Conservation (phyloP, 306 rosid genomes). For the Quercus suber region DNA sequence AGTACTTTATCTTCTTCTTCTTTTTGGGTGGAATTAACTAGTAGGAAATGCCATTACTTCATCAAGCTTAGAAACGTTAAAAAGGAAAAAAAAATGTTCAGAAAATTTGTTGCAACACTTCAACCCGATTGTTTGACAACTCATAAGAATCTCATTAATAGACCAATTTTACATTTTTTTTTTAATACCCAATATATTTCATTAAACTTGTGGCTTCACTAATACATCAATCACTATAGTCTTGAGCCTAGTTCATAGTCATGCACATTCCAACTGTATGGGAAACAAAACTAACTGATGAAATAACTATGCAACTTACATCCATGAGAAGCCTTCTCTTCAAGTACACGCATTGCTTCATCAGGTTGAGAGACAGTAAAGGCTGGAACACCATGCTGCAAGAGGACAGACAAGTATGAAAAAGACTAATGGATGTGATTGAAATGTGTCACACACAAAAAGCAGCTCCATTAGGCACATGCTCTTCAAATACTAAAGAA, state of each 20-base stretch:
- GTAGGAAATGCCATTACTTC: neutral
- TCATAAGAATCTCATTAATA: slow-evolving; percentile 9
- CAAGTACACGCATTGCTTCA: slow-evolving; percentile 82
- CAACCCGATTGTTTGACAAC: slow-evolving; percentile 5
- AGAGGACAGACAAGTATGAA: slow-evolving; percentile 6
- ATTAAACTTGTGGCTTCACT: neutral
- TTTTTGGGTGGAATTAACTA: too few relatives aligned
- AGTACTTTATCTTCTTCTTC: neutral
- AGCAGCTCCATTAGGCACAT: neutral
- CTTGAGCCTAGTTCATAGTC: slow-evolving; percentile 2
- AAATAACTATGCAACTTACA: slow-evolving; percentile 48
- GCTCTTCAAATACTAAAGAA: slow-evolving; percentile 17
- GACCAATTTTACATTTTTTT: neutral
- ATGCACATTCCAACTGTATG: slow-evolving; percentile 7
- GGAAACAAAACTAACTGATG: slow-evolving; percentile 11
- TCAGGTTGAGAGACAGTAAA: slow-evolving; percentile 86
- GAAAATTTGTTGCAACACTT: slow-evolving; percentile 16
- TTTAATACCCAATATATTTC: neutral
- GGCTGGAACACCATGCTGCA: slow-evolving; percentile 71
- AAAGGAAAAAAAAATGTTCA: neutral
- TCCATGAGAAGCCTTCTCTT: slow-evolving; percentile 74
- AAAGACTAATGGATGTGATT: slow-evolving; percentile 10
- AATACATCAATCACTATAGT: slow-evolving; percentile 12
- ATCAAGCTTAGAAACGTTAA: neutral
- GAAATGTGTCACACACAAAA: neutral